Conservation (phyloP, 1,284 basidiomycete genomes). For the Athelia psychrophila region DNA sequence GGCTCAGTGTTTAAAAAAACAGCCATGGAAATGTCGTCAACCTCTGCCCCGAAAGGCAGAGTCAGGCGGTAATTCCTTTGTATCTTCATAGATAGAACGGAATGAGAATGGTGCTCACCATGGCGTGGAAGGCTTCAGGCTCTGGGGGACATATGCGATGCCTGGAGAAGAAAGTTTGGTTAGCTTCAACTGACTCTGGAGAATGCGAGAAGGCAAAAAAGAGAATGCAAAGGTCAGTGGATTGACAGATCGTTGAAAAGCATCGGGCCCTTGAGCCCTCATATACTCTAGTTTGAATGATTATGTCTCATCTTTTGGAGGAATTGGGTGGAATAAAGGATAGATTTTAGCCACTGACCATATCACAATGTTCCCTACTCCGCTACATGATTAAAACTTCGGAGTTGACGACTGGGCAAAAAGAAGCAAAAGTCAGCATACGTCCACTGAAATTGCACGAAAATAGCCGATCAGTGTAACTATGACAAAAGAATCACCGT, state of each 20-base stretch:
- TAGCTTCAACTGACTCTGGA: constrained; percentile 1
- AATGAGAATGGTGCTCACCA: constrained; percentile 30
- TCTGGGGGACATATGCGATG: background rate
- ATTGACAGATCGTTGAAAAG: constrained; percentile 65
- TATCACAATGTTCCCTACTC: background rate
- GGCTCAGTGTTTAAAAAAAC: constrained; percentile 62
- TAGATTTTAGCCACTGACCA: constrained; percentile 10
- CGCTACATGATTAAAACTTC: background rate
- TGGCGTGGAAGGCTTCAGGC: constrained; percentile 2
- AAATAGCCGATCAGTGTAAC: constrained; percentile 78
- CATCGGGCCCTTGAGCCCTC: constrained; percentile 65
- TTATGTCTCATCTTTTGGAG: constrained; percentile 53
- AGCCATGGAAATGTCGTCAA: constrained; percentile 78
- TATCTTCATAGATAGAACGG: constrained; percentile 43
- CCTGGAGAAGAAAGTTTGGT: constrained; percentile 6
- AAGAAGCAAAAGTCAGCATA: background rate
- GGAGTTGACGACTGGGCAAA: too few relatives aligned
- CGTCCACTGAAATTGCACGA: background rate
- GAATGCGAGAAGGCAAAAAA: constrained; percentile 14
- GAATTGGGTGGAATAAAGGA: constrained; percentile 10
- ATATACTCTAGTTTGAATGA: constrained; percentile 89
- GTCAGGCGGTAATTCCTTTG: constrained; percentile 80
- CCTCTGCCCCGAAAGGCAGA: constrained; percentile 31
- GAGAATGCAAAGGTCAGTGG: constrained; percentile 48
- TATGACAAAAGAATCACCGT: constrained; percentile 74